Evolutionary conservation across 202 grass and related monocot genomes (phyloP).

Genomic region (Panicum virgatum): DNA sequence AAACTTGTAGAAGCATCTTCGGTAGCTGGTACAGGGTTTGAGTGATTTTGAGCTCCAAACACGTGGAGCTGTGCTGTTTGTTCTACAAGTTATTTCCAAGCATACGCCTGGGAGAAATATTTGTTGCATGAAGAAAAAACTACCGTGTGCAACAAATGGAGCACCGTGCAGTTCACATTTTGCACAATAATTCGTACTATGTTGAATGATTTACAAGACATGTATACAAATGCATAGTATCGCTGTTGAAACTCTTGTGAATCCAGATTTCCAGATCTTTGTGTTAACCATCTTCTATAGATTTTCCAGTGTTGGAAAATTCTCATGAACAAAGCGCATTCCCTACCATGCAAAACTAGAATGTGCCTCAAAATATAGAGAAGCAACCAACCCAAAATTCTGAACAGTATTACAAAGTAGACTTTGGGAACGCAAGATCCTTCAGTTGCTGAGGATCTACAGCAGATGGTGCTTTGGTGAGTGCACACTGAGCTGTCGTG

Average conservation of each 20-base stretch:
- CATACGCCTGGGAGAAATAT: neutral
- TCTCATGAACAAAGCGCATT: neutral
- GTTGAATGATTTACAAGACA: neutral
- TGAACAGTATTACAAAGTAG: neutral
- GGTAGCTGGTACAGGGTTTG: no score
- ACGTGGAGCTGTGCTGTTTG: no score
- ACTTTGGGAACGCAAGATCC: slow-evolving; percentile 55
- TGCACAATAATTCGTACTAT: neutral
- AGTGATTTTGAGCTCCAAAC: no score
- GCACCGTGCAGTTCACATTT: neutral
- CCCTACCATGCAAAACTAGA: slow-evolving; percentile 4
- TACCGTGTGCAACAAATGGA: neutral
- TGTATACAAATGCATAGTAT: neutral
- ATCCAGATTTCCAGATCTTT: neutral
- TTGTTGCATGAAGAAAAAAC: neutral
- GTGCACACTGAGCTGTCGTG: slow-evolving; percentile 86
- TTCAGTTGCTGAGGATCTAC: slow-evolving; percentile 80
- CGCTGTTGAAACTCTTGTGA: neutral
- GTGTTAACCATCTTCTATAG: neutral
- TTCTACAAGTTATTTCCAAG: neutral
- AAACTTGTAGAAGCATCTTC: no score
- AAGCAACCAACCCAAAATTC: neutral
- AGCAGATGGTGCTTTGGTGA: slow-evolving; percentile 77
- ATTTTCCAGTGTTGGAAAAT: neutral
- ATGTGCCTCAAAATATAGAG: neutral